Conservation (phyloP, 176 grass and related monocot species). For the Stipa capillata region DNA sequence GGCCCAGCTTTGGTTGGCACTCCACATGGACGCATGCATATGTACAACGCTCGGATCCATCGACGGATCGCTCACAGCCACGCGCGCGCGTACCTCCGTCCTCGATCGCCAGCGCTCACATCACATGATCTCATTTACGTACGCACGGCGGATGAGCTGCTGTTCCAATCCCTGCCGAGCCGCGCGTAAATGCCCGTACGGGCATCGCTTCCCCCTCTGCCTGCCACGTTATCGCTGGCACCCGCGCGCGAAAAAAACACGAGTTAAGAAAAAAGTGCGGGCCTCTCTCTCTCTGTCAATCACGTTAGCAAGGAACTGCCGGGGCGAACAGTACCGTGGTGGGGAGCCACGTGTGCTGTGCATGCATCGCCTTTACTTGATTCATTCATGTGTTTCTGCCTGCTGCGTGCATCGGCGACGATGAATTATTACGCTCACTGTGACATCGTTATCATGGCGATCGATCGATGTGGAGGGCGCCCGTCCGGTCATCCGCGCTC, state of each 20-base stretch:
- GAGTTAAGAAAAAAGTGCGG: background rate
- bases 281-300: background rate
- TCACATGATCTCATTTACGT: conserved; percentile 19
- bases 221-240: too few species aligned
- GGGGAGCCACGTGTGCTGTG: background rate
- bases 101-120: background rate
- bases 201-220: background rate
- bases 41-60: background rate
- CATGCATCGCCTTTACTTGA: conserved; percentile 3
- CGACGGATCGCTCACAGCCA: background rate
- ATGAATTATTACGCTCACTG: background rate
- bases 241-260: background rate
- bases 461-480: background rate
- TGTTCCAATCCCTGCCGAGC: background rate
- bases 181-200: background rate
- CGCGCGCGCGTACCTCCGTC: too few species aligned
- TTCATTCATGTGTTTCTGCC: conserved; percentile 19
- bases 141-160: too few species aligned
- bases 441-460: conserved; percentile 5
- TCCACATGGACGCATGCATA: background rate
- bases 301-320: too few species aligned
- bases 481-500: background rate
- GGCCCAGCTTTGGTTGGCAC: too few species aligned
- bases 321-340: too few species aligned
- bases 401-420: background rate